Evolutionary conservation across 805 yeast species (phyloP), one percentile per base, ranked within the genome.

Genomic region (Scheffersomyces lignosus): DNA sequence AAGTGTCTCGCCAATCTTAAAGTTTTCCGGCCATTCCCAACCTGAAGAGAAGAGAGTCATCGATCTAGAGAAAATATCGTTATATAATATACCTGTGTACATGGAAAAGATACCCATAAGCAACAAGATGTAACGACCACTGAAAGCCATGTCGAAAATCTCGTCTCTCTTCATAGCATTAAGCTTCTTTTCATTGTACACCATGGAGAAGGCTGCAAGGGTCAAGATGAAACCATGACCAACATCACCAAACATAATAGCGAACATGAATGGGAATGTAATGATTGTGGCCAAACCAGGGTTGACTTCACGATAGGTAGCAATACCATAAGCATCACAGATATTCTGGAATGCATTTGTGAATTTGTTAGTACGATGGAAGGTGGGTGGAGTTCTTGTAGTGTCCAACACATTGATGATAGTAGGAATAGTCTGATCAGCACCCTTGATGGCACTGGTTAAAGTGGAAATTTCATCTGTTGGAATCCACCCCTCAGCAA

Each of bases 401-500:
- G 91, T 85, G 33, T 73, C 64, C 37, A 86, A 58, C 15, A 79
- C 78, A 54, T 83, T 82, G 36, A 45, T 41, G 24, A 77, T 77
- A 10, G 80, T 73, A 15, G 77, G 77, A 9, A 74, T 58, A 5
- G 66, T 64, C 15, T 68, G 58, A 18, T 85, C 77, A 39, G 80
- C 75, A 29, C 77, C 79, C 48, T 82, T 77, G 44, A 93, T 66
- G 1, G 90, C 76, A 27, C 71, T 64, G 44, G 81, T 83, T 38
- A 91, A 79, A n/a, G 65, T 49, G 4, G 73, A 71, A 26, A 90
- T 64, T 43, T 89, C 96, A 44, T 78, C 80, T 15, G 81, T 73
- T 27, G 99, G 98, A 15, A 87, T 70, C 99, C 99, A 93, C 22
- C 98, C 99, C 69, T 95, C 98, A 15, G 95, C 96, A 32, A 91